These are phyloP conservation scores for Arachis monticola DNA, from an alignment of 331 rosid genomes.

Conservation along the genomic window DNA sequence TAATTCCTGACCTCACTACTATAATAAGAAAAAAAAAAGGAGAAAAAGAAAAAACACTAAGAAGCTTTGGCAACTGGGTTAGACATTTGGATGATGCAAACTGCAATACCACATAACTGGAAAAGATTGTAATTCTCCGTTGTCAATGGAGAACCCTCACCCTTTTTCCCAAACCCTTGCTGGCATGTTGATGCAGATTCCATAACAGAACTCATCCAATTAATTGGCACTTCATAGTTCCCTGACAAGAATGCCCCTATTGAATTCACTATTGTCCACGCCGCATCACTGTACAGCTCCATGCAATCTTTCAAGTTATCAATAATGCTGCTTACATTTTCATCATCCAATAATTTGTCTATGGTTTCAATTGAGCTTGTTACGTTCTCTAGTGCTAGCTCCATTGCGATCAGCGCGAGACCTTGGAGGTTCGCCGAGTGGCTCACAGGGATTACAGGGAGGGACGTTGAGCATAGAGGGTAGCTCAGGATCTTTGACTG, in stretches of 20 bases:
- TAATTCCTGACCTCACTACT: too few species aligned
- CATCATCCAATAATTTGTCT: slow-evolving; percentile 37
- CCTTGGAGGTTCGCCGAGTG: slow-evolving; percentile 62
- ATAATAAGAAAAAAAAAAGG: too few species aligned
- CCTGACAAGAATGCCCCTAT: slow-evolving; percentile 49
- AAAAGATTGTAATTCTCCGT: slow-evolving; percentile 56
- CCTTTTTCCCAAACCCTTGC: slow-evolving; percentile 49
- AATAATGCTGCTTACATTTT: neutral
- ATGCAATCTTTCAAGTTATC: slow-evolving; percentile 53
- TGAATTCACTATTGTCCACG: slow-evolving; percentile 47
- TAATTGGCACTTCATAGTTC: slow-evolving; percentile 37
- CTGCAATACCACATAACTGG: slow-evolving; percentile 58
- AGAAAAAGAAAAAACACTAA: too few species aligned
- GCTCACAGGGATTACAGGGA: slow-evolving; percentile 53
- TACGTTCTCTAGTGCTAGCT: slow-evolving; percentile 61
- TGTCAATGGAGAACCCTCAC: slow-evolving; percentile 53
- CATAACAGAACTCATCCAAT: slow-evolving; percentile 58
- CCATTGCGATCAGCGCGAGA: slow-evolving; percentile 65
- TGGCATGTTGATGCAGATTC: slow-evolving; percentile 59
- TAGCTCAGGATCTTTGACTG: slow-evolving; percentile 48
- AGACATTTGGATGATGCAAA: slow-evolving; percentile 57
- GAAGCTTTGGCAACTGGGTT: slow-evolving; percentile 19
- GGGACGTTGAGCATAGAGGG: slow-evolving; percentile 55
- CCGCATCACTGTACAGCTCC: slow-evolving; percentile 52
- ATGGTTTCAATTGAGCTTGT: slow-evolving; percentile 45